Percentiles rank a stretch among this genome's conserved stretches.
These are phyloP conservation scores for Eimeria sp. DNA, from an alignment of 169 alveolate species.

Conservation along the genomic window DNA sequence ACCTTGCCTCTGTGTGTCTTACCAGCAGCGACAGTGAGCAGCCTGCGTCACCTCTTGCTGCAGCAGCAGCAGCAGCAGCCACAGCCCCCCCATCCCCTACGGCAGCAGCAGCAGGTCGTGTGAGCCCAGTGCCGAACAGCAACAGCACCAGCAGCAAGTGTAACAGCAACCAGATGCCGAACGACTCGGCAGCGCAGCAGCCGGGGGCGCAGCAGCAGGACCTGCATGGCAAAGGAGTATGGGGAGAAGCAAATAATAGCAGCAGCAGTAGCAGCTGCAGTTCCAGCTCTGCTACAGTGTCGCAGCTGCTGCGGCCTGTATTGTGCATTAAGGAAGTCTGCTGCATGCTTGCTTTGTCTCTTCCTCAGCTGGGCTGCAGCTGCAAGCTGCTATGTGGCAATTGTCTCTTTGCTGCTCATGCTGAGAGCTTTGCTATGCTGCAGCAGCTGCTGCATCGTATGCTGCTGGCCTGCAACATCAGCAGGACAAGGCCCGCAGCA, in stretches of 20 bases:
- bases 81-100: slow-evolving; percentile 23
- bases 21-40: slow-evolving; percentile 74
- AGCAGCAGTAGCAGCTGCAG: slow-evolving; percentile 4
- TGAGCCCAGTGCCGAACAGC: neutral
- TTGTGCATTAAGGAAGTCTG: slow-evolving; percentile 1
- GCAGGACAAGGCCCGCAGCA: slow-evolving; percentile 39
- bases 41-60: neutral
- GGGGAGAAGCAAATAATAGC: neutral
- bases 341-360: slow-evolving; percentile 23
- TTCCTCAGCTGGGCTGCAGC: slow-evolving; percentile 63
- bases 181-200: neutral
- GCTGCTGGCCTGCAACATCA: slow-evolving; percentile 71
- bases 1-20: slow-evolving; percentile 9
- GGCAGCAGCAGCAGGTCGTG: slow-evolving; percentile 23
- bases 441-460: slow-evolving; percentile 73
- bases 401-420: slow-evolving; percentile 48
- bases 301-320: slow-evolving; percentile 54
- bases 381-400: slow-evolving; percentile 46
- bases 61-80: slow-evolving; percentile 16
- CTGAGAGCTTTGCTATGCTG: slow-evolving; percentile 59
- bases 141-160: slow-evolving; percentile 64
- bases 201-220: slow-evolving; percentile 20
- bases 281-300: neutral
- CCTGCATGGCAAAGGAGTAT: neutral
- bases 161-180: slow-evolving; percentile 2